A percentile compares a stretch with the other conserved stretches of the same genome.
Evolutionary conservation across 2,329 filamentous ascomycete species (phyloP).

Genomic region (Penicillium vulpinum): DNA sequence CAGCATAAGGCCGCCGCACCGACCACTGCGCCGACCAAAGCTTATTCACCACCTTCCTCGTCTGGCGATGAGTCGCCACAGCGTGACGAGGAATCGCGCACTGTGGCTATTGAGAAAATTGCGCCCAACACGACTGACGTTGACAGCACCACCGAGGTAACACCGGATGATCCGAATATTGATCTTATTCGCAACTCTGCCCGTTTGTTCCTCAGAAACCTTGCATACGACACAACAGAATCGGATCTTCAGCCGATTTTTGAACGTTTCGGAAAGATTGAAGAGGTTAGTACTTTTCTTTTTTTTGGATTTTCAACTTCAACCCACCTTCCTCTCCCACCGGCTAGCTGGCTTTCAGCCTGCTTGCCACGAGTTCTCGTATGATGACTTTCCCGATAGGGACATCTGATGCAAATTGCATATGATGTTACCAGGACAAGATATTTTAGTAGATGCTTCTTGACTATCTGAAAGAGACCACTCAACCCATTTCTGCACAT

Average conservation of each 20-base stretch:
- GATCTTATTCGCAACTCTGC: conserved; percentile 69
- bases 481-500: conserved; percentile 25
- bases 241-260: conserved; percentile 75
- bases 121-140: conserved; percentile 14
- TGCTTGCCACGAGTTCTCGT: conserved; percentile 40
- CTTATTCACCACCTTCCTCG: background rate
- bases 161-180: conserved; percentile 47
- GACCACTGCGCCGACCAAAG: conserved; percentile 5
- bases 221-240: conserved; percentile 77
- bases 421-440: conserved; percentile 87
- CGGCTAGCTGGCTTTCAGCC: conserved; percentile 17
- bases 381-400: conserved; percentile 99
- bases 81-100: conserved; percentile 23
- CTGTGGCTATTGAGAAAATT: conserved; percentile 19
- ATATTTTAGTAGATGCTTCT: conserved; percentile 99
- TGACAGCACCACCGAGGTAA: conserved; percentile 15
- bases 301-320: conserved; percentile 11
- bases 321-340: background rate
- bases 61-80: background rate
- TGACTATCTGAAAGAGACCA: conserved; percentile 69
- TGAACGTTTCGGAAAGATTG: conserved; percentile 66
- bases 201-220: conserved; percentile 83
- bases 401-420: conserved; percentile 94
- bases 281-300: conserved; percentile 71
- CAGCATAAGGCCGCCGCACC: conserved; percentile 19